Conservation (phyloP, 2,329 filamentous ascomycete genomes). For the Hymenoscyphus repandus region DNA sequence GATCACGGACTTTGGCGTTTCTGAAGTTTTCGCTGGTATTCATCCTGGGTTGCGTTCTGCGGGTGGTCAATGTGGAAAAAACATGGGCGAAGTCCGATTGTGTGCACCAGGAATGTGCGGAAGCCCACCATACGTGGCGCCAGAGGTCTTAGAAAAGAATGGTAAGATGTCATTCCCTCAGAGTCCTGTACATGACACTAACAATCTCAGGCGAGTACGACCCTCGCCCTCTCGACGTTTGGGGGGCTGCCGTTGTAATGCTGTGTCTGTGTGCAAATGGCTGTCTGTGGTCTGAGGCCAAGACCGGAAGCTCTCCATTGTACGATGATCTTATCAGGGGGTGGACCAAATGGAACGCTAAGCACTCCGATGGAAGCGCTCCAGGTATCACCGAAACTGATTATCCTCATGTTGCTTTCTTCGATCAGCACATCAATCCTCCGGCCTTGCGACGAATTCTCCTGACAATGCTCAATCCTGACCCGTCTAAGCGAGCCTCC, state of each 20-base stretch:
- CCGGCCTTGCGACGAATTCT: constrained; percentile 65
- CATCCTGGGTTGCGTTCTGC: constrained; percentile 73
- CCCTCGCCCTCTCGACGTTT: constrained; percentile 76
- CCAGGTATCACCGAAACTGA: constrained; percentile 48
- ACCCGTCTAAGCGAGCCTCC: constrained; percentile 64
- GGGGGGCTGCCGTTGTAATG: constrained; percentile 81
- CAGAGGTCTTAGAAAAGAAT: constrained; percentile 71
- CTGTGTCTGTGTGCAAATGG: constrained; percentile 69
- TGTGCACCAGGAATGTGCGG: constrained; percentile 80
- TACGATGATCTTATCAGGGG: constrained; percentile 61
- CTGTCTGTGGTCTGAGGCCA: constrained; percentile 69
- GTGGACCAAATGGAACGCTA: constrained; percentile 63
- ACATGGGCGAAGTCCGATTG: constrained; percentile 65
- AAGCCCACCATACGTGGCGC: constrained; percentile 80
- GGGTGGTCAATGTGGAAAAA: constrained; percentile 66
- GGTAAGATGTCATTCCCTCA: constrained; percentile 28
- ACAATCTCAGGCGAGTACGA: constrained; percentile 52
- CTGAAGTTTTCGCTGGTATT: constrained; percentile 76
- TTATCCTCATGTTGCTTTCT: constrained; percentile 59
- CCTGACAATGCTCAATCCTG: constrained; percentile 76
- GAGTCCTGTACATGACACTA: not conserved
- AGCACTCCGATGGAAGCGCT: constrained; percentile 41
- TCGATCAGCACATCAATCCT: constrained; percentile 62
- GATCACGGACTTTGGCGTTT: constrained; percentile 88
- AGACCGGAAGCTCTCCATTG: constrained; percentile 39